Percentiles rank a stretch among this genome's conserved stretches.
Conservation (phyloP, 805 yeast species). For the Ogataea glucozyma region DNA sequence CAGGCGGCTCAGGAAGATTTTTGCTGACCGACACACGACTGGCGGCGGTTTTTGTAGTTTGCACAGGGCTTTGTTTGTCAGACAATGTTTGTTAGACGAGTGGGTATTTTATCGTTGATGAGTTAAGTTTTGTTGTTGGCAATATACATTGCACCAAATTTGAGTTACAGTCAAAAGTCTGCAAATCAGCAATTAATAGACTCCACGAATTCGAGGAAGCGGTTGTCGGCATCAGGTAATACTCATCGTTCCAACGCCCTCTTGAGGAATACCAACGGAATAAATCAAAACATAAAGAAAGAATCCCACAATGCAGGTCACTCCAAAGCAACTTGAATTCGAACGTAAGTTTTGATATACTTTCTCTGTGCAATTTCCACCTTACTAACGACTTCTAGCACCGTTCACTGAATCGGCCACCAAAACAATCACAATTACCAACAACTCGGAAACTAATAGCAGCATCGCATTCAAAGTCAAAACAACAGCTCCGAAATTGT, state of each 20-base stretch:
- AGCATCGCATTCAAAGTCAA: conserved; percentile 90
- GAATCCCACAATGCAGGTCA: conserved; percentile 55
- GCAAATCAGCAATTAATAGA: not conserved
- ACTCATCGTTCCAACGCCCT: conserved; percentile 2
- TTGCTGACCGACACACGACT: conserved; percentile 7
- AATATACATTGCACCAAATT: not conserved
- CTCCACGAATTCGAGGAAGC: not conserved
- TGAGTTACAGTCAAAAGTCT: not conserved
- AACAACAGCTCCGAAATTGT: conserved; percentile 94
- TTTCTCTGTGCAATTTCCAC: too few species aligned
- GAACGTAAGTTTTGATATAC: conserved; percentile 82
- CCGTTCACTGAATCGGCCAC: conserved; percentile 75
- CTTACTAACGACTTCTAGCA: conserved; percentile 43
- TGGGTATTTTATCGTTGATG: conserved; percentile 1
- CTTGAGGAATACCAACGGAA: not conserved
- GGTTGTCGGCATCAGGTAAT: not conserved
- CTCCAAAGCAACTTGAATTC: conserved; percentile 73
- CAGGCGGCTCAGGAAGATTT: conserved; percentile 1
- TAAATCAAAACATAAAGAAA: not conserved
- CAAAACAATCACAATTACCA: conserved; percentile 55
- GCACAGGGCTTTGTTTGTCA: conserved; percentile 5
- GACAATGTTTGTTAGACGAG: conserved; percentile 4
- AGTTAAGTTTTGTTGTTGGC: not conserved
- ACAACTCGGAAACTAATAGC: conserved; percentile 46
- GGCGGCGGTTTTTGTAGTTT: conserved; percentile 6